Conservation (phyloP, 2,329 filamentous ascomycete genomes). For the Furcasterigmium sp. region DNA sequence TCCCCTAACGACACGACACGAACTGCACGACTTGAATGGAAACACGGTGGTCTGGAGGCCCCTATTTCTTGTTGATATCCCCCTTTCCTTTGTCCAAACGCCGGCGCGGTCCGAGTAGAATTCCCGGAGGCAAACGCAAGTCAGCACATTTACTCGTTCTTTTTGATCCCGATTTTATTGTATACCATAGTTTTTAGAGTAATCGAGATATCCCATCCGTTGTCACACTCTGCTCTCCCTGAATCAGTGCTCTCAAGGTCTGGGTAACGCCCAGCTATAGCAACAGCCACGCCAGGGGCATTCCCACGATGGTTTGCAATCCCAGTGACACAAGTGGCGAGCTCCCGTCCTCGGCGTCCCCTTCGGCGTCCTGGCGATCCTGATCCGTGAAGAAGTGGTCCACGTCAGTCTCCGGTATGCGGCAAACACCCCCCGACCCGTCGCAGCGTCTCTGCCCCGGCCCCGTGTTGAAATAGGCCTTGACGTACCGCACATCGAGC, state of each 20-base stretch:
- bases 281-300: too few species aligned
- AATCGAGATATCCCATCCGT: too few species aligned
- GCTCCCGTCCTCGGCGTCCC: background rate
- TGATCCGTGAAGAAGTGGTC: conserved; percentile 45
- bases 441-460: conserved; percentile 14
- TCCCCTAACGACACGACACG: conserved; percentile 1
- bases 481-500: conserved; percentile 64
- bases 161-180: too few species aligned
- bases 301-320: too few species aligned
- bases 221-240: too few species aligned
- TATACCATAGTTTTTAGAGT: too few species aligned
- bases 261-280: too few species aligned
- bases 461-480: conserved; percentile 76
- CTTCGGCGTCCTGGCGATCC: conserved; percentile 25
- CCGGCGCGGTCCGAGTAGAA: too few species aligned
- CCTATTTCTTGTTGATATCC: background rate
- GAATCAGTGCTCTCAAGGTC: too few species aligned
- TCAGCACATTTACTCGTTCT: too few species aligned
- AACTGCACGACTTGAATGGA: background rate
- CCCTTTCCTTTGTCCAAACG: background rate
- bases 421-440: conserved; percentile 38
- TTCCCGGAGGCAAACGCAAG: too few species aligned
- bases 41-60: background rate
- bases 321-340: too few species aligned
- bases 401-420: conserved; percentile 39